Base-by-base conservation (phyloP, 805 yeast species). In the Yarrowia sp. region DNA sequence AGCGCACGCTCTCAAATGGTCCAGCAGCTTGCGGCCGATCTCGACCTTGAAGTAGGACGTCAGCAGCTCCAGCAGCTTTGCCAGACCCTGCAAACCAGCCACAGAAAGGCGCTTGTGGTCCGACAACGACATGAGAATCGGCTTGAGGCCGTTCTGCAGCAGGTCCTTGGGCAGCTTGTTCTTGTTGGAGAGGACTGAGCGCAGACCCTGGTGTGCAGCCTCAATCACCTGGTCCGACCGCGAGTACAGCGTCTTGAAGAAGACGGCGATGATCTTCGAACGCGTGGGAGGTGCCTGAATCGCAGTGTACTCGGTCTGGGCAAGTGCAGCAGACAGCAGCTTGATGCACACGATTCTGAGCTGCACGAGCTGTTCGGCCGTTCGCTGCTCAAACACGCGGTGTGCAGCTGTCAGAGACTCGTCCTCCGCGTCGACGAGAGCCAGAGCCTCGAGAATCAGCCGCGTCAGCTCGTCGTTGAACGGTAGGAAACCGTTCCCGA, bases 381-480 rank as follows among this genome's bases (percentile, higher is more conserved):
- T 92, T 62, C 90, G 81, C 69, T 91, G 86, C 69, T 94, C 99
- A 47, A 88, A 82, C 1, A 90, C 84, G 33, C 94, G 81, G 68
- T 89, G 96, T 0, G 90, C 88, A 65, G 91, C 89, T 0, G 97
- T 90, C 65, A 96, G 78, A 1, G 97, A 89, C 68, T 93, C 97
- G 72, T 94, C 99, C 63, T 94, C 99, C 0, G 99, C 98, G 75
- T 94, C 99, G 7, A 94, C 97, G 53, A 94, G 76, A 0, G 97
- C 97, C 62, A 93, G 78, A 0, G 97, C 97, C 71, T 94, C 99
- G 63, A 89, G 82, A 9, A 94, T 75, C 62, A 96, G 77, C 60
- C 99, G 77, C 63, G 86, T 88, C 63, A 94, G 75, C 70, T 96
- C 98, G 62, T 94, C 98, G 67, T 88, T 89, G 71, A 90, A 93